Evolutionary conservation across 129 eudicot genomes (phyloP), one percentile per base, ranked within the genome.

Genomic region (Dittrichia graveolens): DNA sequence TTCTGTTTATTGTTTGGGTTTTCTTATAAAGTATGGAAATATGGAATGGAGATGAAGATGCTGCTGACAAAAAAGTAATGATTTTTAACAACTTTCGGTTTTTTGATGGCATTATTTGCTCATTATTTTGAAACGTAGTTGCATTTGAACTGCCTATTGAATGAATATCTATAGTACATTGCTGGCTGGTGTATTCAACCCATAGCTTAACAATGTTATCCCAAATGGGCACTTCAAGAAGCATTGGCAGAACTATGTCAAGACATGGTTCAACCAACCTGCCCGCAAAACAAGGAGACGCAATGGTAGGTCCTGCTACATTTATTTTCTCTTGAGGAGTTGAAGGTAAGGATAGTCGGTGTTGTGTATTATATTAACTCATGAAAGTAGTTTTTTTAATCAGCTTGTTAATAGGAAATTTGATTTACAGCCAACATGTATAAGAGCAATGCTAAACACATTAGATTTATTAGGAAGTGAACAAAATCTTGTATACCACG

Each of bases 231-330:
- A 88, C 75, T 88, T 85, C 76, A 88, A 78, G 83, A 88, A 85
- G 76, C 89, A 85, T 46, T 88, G 95, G 91, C 95, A 88, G 63
- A 88, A 88, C 65, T 83, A 83, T 81, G 91, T 88, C 3, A 85
- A 71, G 76, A 88, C 91, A 5, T 88, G 91, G 91, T 88, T 88
- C 54, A 85, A 88, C 68, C 91, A 85, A 60, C 95, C 91, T 31
- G 89, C 89, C 40, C 89, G 85, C 59, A 88, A 85, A 71, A 61
- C 88, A 9, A 81, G 91, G 44, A 83, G 95, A 85, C 75, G 87
- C 60, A 57, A 73, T 42, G 91, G 95, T 83, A 67, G 15, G 68
- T 11, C 3, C 1, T 45, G 15, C 5, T 2, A 4, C 0, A 3
- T 1, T 68, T 9, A 2, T 90, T 90, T 54, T 86, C 96, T 47